These are phyloP conservation scores for Xylaria arbuscula DNA, from an alignment of 2,329 filamentous ascomycete species.

Conservation along the genomic window DNA sequence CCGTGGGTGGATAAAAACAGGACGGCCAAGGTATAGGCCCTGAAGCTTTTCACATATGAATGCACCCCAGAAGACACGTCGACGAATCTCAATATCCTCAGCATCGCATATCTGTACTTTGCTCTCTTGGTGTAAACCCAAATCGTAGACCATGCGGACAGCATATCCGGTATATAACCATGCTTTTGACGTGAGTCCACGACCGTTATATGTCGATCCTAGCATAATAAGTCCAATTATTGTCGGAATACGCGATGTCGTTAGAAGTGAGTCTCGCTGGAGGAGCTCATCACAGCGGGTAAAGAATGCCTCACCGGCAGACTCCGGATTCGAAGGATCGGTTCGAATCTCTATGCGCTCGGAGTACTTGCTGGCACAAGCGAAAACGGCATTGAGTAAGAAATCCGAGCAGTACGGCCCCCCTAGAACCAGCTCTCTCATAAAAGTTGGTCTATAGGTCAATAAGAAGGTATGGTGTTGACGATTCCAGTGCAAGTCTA, in stretches of 20 bases:
- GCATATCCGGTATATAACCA: neutral
- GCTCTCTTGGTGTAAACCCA: neutral
- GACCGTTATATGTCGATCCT: neutral
- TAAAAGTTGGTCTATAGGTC: neutral
- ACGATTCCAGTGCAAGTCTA: constrained; percentile 1
- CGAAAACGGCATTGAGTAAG: neutral
- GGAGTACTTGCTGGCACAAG: neutral
- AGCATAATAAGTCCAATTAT: neutral
- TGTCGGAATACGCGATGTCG: neutral
- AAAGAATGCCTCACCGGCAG: neutral
- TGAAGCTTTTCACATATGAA: constrained; percentile 5
- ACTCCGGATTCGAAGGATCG: neutral
- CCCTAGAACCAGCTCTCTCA: neutral
- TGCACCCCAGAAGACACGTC: neutral
- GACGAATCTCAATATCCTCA: neutral
- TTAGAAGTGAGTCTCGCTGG: neutral
- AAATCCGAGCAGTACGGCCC: neutral
- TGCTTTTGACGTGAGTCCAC: neutral
- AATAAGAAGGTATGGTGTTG: neutral
- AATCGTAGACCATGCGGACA: neutral
- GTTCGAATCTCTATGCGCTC: constrained; percentile 3
- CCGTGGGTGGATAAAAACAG: neutral
- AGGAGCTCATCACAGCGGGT: neutral
- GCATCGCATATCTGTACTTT: neutral
- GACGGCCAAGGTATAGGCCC: neutral